Evolutionary conservation across 768 basidiomycete species (phyloP).

Genomic region (Leccinum incarnatum): DNA sequence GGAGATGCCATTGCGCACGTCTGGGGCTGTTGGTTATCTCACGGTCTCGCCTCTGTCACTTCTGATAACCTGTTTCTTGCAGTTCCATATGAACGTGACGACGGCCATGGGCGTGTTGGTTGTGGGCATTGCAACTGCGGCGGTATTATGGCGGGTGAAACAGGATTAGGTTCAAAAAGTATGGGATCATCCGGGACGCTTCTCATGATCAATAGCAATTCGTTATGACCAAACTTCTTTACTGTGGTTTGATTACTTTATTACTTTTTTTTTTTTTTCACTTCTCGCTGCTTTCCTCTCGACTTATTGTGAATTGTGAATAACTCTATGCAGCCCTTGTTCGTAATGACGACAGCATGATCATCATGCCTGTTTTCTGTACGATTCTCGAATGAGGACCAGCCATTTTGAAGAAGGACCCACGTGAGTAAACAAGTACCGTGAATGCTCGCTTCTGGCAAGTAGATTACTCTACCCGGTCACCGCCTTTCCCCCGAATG

Average conservation of each 20-base stretch:
- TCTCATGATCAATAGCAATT: slow-evolving; percentile 5
- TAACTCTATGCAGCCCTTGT: slow-evolving; percentile 24
- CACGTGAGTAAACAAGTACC: too few species aligned
- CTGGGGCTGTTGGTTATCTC: slow-evolving; percentile 31
- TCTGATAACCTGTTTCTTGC: slow-evolving; percentile 25
- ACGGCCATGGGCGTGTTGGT: slow-evolving; percentile 65
- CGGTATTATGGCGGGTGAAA: slow-evolving; percentile 71
- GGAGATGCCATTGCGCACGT: slow-evolving; percentile 17
- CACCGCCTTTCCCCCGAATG: neutral
- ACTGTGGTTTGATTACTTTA: slow-evolving; percentile 28
- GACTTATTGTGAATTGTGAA: slow-evolving; percentile 22
- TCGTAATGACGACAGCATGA: slow-evolving; percentile 21
- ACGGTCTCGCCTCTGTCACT: slow-evolving; percentile 5
- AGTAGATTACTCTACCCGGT: neutral
- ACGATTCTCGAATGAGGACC: neutral
- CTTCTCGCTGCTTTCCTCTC: slow-evolving; percentile 14
- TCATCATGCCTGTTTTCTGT: neutral
- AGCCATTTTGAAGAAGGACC: neutral
- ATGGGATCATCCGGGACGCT: slow-evolving; percentile 17
- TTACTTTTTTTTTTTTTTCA: slow-evolving; percentile 14
- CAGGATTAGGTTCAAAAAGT: slow-evolving; percentile 31
- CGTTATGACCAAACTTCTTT: slow-evolving; percentile 16
- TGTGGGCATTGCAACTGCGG: slow-evolving; percentile 64
- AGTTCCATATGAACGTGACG: slow-evolving; percentile 34
- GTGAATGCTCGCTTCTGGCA: neutral